phyloP scores from a whole-genome alignment of 2,329 filamentous ascomycete species.

The Endoconidiophora laricicola region DNA sequence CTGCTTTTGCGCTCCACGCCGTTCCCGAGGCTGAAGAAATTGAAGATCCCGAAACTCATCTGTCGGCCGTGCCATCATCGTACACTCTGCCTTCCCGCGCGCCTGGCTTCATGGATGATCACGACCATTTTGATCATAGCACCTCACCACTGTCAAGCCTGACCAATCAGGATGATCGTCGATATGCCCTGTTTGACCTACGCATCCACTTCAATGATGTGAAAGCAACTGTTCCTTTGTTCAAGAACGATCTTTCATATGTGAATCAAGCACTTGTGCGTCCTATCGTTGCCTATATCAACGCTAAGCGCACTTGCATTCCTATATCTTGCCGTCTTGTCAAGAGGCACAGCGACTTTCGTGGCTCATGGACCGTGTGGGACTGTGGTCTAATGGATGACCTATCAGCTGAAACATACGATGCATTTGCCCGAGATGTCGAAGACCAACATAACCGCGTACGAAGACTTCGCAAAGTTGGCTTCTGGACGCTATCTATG shows the following conservation, averaged over 20 bases:
- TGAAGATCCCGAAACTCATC: conserved; percentile 3
- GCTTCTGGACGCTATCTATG: conserved; percentile 86
- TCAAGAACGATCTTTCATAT: conserved; percentile 82
- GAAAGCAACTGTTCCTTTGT: conserved; percentile 79
- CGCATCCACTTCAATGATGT: conserved; percentile 93
- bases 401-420: conserved; percentile 80
- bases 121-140: conserved; percentile 12
- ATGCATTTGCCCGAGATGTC: conserved; percentile 83
- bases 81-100: conserved; percentile 10
- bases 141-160: neutral
- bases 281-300: conserved; percentile 96
- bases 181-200: conserved; percentile 84
- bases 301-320: conserved; percentile 86
- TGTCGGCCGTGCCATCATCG: conserved; percentile 8
- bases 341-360: conserved; percentile 76
- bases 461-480: conserved; percentile 82
- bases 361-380: conserved; percentile 87
- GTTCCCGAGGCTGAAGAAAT: conserved; percentile 1
- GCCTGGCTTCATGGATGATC: conserved; percentile 8
- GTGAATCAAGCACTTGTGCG: conserved; percentile 90
- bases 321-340: conserved; percentile 89
- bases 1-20: conserved; percentile 6
- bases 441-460: conserved; percentile 75
- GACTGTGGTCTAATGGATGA: conserved; percentile 92
- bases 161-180: conserved; percentile 39